These are phyloP conservation scores for Zasmidium cellare DNA, from an alignment of 2,329 filamentous ascomycete species.

Conservation along the genomic window DNA sequence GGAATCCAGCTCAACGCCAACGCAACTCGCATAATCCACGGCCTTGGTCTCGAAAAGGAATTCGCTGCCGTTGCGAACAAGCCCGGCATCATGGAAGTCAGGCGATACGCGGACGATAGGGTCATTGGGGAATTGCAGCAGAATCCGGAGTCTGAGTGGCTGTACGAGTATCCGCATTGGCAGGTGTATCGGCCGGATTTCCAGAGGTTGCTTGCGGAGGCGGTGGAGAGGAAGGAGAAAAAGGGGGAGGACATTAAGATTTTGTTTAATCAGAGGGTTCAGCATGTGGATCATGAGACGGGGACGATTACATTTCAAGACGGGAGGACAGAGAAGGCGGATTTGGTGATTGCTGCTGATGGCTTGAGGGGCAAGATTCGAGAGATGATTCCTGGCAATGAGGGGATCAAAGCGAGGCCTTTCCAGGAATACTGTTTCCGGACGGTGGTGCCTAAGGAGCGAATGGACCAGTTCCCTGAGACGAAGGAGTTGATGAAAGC, in stretches of 20 bases:
- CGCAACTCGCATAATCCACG: constrained; percentile 4
- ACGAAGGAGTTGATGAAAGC: constrained; percentile 10
- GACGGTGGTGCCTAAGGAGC: constrained; percentile 7
- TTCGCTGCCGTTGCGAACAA: constrained; percentile 1
- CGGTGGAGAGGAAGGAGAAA: neutral
- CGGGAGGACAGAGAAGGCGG: neutral
- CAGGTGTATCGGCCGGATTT: constrained; percentile 5
- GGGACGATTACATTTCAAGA: constrained; percentile 4
- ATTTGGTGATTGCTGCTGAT: constrained; percentile 19
- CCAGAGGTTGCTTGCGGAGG: constrained; percentile 2
- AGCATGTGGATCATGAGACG: constrained; percentile 2
- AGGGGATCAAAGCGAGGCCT: neutral
- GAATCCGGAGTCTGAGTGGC: constrained; percentile 7
- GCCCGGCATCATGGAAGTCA: constrained; percentile 6
- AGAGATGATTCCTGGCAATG: neutral
- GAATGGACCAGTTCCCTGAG: constrained; percentile 6
- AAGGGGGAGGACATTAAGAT: neutral
- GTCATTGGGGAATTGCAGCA: constrained; percentile 12
- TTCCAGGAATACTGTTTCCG: constrained; percentile 14
- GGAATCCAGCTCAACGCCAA: constrained; percentile 14
- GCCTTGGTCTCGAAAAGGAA: neutral
- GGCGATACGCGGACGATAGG: constrained; percentile 2
- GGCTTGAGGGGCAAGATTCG: neutral
- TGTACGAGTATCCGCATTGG: constrained; percentile 12
- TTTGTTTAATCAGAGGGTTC: constrained; percentile 2